phyloP scores from a whole-genome alignment of 2,329 filamentous ascomycete species.

The Hypoxylon sp. region DNA sequence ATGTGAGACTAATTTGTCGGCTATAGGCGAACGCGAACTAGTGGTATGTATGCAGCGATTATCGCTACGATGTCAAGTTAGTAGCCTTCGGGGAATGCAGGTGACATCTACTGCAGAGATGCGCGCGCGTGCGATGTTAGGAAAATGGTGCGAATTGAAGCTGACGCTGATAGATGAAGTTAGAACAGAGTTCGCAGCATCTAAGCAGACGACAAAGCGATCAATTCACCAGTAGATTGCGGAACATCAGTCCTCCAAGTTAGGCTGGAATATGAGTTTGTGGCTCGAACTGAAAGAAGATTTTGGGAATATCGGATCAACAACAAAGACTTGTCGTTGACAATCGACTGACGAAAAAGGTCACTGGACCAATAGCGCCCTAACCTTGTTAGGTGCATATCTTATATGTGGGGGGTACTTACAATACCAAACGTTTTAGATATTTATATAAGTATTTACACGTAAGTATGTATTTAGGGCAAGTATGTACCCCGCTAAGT shows the following conservation, averaged over 20 bases:
- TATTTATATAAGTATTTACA: too few relatives aligned
- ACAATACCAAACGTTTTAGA: too few relatives aligned
- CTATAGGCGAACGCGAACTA: background rate
- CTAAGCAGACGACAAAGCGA: constrained; percentile 8
- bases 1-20: background rate
- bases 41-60: background rate
- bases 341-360: constrained; percentile 23
- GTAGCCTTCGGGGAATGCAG: background rate
- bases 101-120: constrained; percentile 23
- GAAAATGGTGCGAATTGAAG: constrained; percentile 6
- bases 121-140: constrained; percentile 11
- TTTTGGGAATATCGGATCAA: constrained; percentile 22
- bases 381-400: constrained; percentile 27
- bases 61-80: background rate
- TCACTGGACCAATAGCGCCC: constrained; percentile 30
- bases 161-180: background rate
- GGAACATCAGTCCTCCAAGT: background rate
- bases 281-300: constrained; percentile 11
- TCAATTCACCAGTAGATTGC: background rate
- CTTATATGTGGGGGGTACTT: background rate
- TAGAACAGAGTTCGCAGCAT: background rate
- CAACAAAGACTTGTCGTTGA: constrained; percentile 36
- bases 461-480: too few relatives aligned
- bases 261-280: constrained; percentile 14
- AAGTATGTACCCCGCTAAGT: too few relatives aligned